Conservation (phyloP, 768 basidiomycete species). For the Dendrothele bispora region DNA sequence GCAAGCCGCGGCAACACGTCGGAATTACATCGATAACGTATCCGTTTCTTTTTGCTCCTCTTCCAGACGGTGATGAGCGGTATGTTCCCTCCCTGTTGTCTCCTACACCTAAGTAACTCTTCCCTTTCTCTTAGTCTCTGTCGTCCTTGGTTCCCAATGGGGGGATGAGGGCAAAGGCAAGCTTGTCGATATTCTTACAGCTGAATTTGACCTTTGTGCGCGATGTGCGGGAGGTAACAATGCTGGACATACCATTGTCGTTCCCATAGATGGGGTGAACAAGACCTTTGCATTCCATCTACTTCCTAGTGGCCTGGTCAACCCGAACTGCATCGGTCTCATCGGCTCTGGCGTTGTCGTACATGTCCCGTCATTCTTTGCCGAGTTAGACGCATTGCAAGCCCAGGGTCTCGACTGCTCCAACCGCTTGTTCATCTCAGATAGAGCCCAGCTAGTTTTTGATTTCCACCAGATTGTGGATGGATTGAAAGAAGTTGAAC, state of each 20-base stretch:
- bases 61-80: no score
- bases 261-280: slow-evolving; percentile 57
- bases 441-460: slow-evolving; percentile 95
- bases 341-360: slow-evolving; percentile 97
- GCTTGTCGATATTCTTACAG: slow-evolving; percentile 93
- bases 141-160: slow-evolving; percentile 89
- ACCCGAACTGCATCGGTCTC: slow-evolving; percentile 79
- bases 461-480: slow-evolving; percentile 99
- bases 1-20: no score
- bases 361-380: slow-evolving; percentile 93
- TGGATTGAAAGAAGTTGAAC: slow-evolving; percentile 95
- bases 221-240: slow-evolving; percentile 99
- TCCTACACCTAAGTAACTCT: no score
- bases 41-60: no score
- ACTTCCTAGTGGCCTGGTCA: slow-evolving; percentile 89
- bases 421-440: slow-evolving; percentile 86
- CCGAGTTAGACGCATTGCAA: slow-evolving; percentile 85
- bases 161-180: slow-evolving; percentile 95
- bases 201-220: slow-evolving; percentile 88
- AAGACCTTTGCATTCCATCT: slow-evolving; percentile 95
- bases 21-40: no score
- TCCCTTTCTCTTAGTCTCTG: slow-evolving; percentile 49
- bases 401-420: slow-evolving; percentile 85
- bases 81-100: no score
- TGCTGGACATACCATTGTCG: slow-evolving; percentile 97